Conservation (phyloP, 2,329 filamentous ascomycete genomes). For the Ophiostoma ulmi region DNA sequence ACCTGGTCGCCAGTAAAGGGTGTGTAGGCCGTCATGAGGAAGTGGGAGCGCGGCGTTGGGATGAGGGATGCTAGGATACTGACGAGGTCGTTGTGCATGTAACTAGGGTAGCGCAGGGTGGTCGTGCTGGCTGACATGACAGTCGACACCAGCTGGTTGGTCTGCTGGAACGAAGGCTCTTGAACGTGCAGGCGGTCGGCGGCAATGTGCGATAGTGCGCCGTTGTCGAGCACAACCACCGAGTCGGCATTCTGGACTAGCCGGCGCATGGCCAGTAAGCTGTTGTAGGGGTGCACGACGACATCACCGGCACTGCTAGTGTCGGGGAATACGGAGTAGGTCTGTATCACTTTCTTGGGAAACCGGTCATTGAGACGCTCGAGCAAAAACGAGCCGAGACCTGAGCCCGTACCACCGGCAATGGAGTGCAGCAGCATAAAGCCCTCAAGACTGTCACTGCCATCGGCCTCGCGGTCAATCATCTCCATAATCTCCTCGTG, state of each 20-base stretch:
- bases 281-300: conserved; percentile 98
- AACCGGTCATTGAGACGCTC: conserved; percentile 96
- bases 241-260: conserved; percentile 95
- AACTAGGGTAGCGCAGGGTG: conserved; percentile 91
- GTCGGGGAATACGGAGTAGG: conserved; percentile 97
- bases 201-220: conserved; percentile 85
- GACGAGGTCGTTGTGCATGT: conserved; percentile 99
- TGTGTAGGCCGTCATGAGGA: conserved; percentile 97
- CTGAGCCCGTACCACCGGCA: conserved; percentile 91
- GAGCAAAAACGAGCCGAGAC: conserved; percentile 89
- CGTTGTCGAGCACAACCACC: conserved; percentile 95
- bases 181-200: conserved; percentile 92
- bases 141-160: conserved; percentile 92
- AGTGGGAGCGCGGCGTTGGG: conserved; percentile 92
- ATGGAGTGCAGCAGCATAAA: conserved; percentile 99
- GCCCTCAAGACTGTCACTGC: conserved; percentile 94
- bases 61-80: conserved; percentile 95
- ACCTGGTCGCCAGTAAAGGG: conserved; percentile 96
- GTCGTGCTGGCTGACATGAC: conserved; percentile 99
- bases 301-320: conserved; percentile 82
- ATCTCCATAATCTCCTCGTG: conserved; percentile 98
- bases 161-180: conserved; percentile 93
- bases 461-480: conserved; percentile 97
- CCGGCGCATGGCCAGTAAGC: conserved; percentile 81
- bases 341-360: conserved; percentile 98